phyloP scores from a whole-genome alignment of 805 yeast genomes.

The Suhomyces prunicola region DNA sequence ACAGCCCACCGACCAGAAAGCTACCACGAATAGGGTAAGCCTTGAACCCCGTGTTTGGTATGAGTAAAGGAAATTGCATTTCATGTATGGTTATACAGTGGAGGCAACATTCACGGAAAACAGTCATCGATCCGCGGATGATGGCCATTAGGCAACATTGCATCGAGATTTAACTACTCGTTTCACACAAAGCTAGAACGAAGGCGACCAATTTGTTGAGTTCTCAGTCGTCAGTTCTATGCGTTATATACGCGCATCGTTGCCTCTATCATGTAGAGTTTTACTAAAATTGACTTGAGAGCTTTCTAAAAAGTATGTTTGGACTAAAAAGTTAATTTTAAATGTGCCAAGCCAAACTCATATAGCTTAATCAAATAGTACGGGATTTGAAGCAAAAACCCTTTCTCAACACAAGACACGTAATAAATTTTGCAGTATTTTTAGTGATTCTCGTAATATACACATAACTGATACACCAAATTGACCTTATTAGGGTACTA shows the following conservation, averaged over 20 bases:
- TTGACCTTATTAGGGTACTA: not conserved
- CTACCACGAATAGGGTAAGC: not conserved
- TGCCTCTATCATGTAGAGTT: not conserved
- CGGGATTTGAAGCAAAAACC: not conserved
- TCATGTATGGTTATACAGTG: not conserved
- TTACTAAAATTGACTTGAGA: not conserved
- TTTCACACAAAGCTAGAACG: not conserved
- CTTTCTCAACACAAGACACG: not conserved
- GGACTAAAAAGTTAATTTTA: not conserved
- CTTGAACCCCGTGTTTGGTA: not conserved
- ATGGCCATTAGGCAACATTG: not conserved
- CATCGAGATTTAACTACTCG: not conserved
- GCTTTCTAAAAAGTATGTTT: not conserved
- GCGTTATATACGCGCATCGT: not conserved
- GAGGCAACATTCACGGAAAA: not conserved
- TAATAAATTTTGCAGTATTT: not conserved
- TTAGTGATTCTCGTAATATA: not conserved
- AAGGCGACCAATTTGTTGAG: not conserved
- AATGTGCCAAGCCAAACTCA: not conserved
- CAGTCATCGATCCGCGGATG: not conserved
- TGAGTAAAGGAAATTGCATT: not conserved
- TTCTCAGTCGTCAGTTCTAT: not conserved
- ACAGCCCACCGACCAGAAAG: not conserved
- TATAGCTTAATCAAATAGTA: not conserved
- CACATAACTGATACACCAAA: not conserved